Conservation (phyloP, 306 rosid species). For the Trifolium subterraneum region DNA sequence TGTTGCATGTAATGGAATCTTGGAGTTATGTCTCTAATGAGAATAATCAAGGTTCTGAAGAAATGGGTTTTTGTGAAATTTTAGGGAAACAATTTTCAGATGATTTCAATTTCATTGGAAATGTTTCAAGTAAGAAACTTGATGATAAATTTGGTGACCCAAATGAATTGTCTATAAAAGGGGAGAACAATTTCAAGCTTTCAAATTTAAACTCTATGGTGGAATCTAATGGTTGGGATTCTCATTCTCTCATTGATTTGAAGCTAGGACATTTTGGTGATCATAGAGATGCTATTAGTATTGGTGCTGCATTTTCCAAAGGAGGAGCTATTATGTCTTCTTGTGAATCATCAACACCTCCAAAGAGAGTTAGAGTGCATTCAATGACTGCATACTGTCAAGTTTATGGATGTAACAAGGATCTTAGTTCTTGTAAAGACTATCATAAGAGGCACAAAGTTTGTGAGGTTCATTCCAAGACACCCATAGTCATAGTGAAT, state of each 20-base stretch:
- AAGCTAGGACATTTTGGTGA: constrained; percentile 73
- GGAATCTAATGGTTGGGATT: constrained; percentile 62
- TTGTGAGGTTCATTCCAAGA: constrained; percentile 90
- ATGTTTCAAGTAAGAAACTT: neutral
- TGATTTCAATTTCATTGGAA: constrained; percentile 14
- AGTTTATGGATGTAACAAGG: constrained; percentile 90
- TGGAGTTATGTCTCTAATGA: constrained; percentile 64
- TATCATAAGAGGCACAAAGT: constrained; percentile 95
- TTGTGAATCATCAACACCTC: constrained; percentile 62
- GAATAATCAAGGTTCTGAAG: constrained; percentile 67
- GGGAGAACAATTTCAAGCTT: constrained; percentile 61
- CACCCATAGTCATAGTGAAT: constrained; percentile 77
- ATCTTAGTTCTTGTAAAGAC: constrained; percentile 78
- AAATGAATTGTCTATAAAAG: constrained; percentile 36
- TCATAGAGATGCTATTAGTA: constrained; percentile 40
- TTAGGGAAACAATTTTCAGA: constrained; percentile 51
- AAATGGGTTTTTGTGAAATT: constrained; percentile 62
- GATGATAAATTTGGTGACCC: constrained; percentile 40
- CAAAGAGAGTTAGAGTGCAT: constrained; percentile 59
- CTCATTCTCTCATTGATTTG: constrained; percentile 80
- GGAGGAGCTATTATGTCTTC: constrained; percentile 63
- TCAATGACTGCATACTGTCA: constrained; percentile 71
- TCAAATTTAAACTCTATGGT: constrained; percentile 60
- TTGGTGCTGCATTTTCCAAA: constrained; percentile 48
- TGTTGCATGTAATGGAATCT: constrained; percentile 68